A percentile compares a stretch with the other conserved stretches of the same genome.
phyloP scores from a whole-genome alignment of 495 filamentous ascomycete species.

The Aspergillus leporis region DNA sequence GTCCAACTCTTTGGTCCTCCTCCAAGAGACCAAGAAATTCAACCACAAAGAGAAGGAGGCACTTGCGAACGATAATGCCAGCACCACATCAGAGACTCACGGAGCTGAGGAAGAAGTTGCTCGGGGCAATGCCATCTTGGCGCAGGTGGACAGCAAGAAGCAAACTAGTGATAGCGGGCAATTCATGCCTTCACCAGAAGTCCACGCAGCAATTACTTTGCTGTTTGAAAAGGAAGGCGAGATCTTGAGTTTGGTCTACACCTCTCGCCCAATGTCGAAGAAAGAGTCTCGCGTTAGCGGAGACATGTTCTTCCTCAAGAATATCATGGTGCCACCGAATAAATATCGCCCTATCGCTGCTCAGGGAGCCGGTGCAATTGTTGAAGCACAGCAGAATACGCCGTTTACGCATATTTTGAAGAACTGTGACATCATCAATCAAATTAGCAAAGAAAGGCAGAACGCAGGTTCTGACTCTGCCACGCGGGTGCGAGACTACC shows the following conservation, averaged over 20 bases:
- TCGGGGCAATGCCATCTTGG: conserved; percentile 49
- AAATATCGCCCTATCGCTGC: conserved; percentile 87
- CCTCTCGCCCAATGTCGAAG: conserved; percentile 59
- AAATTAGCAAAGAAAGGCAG: conserved; percentile 72
- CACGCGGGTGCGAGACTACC: conserved; percentile 50
- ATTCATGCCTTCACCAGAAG: conserved; percentile 73
- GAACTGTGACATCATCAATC: conserved; percentile 65
- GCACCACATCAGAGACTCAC: conserved; percentile 37
- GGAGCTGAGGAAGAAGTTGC: conserved; percentile 72
- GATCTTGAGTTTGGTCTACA: conserved; percentile 78
- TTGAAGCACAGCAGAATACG: conserved; percentile 82
- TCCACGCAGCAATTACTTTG: conserved; percentile 69
- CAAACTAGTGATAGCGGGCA: conserved; percentile 51
- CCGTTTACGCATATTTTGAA: conserved; percentile 80
- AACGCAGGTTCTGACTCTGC: conserved; percentile 43
- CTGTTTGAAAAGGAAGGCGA: conserved; percentile 88
- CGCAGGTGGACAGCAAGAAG: conserved; percentile 31
- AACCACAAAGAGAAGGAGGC: conserved; percentile 35
- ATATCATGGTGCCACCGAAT: conserved; percentile 85
- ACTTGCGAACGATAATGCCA: conserved; percentile 24
- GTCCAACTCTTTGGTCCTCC: conserved; percentile 58
- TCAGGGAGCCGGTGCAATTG: conserved; percentile 72
- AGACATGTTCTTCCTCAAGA: conserved; percentile 92
- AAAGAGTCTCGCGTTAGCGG: conserved; percentile 57
- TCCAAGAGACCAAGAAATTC: conserved; percentile 41